Evolutionary conservation across 352 stramenopile genomes (phyloP).

Genomic region (Phytophthora pseudosyringae): DNA sequence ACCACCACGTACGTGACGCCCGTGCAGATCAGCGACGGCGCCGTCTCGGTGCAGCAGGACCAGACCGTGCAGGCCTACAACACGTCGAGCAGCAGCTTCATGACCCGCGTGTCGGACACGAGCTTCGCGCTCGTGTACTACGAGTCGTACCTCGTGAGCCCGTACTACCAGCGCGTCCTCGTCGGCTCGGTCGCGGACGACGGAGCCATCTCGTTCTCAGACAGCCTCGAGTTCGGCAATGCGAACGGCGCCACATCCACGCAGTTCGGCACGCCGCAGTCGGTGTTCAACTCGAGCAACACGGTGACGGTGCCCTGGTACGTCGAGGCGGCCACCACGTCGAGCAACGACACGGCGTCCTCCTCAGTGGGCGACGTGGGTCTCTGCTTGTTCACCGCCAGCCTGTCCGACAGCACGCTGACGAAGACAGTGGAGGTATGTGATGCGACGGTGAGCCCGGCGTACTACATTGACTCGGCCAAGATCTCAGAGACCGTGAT

Average conservation of each 20-base stretch:
- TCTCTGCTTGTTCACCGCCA: constrained; percentile 66
- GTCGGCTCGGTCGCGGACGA: constrained; percentile 56
- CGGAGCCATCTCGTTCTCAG: constrained; percentile 61
- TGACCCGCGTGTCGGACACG: constrained; percentile 68
- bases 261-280: constrained; percentile 63
- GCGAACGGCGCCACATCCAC: constrained; percentile 43
- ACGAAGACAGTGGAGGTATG: constrained; percentile 46
- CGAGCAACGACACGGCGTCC: constrained; percentile 58
- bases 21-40: constrained; percentile 52
- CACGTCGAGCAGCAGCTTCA: constrained; percentile 70
- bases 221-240: constrained; percentile 68
- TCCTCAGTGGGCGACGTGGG: constrained; percentile 47
- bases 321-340: constrained; percentile 43
- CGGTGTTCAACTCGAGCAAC: constrained; percentile 70
- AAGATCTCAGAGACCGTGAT: constrained; percentile 67
- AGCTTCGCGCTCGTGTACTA: constrained; percentile 73
- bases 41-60: constrained; percentile 48
- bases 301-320: constrained; percentile 77
- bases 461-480: constrained; percentile 78
- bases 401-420: constrained; percentile 33
- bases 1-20: constrained; percentile 54
- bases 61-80: constrained; percentile 58
- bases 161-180: constrained; percentile 68
- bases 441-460: constrained; percentile 60
- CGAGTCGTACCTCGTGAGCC: constrained; percentile 58